A percentile compares a stretch with the other conserved stretches of the same genome.
Conservation (phyloP, 805 yeast species). For the Tetrapisispora fleetii region DNA sequence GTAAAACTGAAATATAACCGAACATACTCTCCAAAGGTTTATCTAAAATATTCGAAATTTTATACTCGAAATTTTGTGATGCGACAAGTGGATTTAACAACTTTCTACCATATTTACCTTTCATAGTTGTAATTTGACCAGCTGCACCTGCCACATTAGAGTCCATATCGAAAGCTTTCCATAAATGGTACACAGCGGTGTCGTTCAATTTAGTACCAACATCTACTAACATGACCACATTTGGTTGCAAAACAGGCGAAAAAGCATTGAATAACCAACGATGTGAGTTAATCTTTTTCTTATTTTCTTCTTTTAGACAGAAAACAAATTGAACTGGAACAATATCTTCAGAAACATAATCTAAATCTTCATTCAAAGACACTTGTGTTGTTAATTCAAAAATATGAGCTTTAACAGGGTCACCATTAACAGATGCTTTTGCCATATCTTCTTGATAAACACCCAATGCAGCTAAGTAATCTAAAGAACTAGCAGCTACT, state of each 20-base stretch:
- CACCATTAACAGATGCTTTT: conserved; percentile 83
- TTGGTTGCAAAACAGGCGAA: conserved; percentile 87
- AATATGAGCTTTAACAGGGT: conserved; percentile 84
- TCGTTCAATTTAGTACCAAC: conserved; percentile 97
- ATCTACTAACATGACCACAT: conserved; percentile 78
- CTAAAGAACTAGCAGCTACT: conserved; percentile 74
- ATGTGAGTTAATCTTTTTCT: conserved; percentile 92
- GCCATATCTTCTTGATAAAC: conserved; percentile 97
- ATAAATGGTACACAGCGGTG: conserved; percentile 79
- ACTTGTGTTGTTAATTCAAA: conserved; percentile 96
- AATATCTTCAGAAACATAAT: conserved; percentile 81
- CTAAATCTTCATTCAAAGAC: conserved; percentile 79
- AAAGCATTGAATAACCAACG: conserved; percentile 96
- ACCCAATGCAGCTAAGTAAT: conserved; percentile 87
- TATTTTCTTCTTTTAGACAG: conserved; percentile 85
- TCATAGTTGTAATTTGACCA: conserved; percentile 93
- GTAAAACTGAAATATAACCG: conserved; percentile 88
- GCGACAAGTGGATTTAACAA: conserved; percentile 87
- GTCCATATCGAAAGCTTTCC: conserved; percentile 96
- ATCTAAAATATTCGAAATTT: conserved; percentile 92
- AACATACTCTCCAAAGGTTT: conserved; percentile 88
- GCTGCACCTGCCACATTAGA: conserved; percentile 99
- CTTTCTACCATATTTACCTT: conserved; percentile 78
- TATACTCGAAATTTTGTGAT: conserved; percentile 92
- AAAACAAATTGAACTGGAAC: conserved; percentile 92